Evolutionary conservation across 495 filamentous ascomycete species (phyloP).

Genomic region (Aspergillus funiculosus): DNA sequence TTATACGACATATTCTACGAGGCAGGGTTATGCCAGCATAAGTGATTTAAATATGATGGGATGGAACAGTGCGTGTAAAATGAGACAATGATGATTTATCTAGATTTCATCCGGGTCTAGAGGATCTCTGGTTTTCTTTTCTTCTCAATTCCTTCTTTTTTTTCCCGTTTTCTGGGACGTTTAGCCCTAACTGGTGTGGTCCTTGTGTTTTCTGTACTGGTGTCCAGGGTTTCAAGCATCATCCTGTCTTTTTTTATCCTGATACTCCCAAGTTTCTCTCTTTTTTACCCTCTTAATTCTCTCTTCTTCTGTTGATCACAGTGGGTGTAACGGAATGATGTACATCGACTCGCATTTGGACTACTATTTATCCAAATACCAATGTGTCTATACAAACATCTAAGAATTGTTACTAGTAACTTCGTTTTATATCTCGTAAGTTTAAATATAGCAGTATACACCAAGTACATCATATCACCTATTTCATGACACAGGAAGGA

Average conservation of each 20-base stretch:
- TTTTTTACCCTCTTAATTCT: background rate
- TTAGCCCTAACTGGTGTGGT: background rate
- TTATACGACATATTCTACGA: slow-evolving; percentile 18
- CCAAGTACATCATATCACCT: too few relatives aligned
- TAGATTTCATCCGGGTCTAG: background rate
- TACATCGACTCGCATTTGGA: slow-evolving; percentile 1
- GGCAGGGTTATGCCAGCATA: background rate
- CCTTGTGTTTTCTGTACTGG: background rate
- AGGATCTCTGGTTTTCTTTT: slow-evolving; percentile 1
- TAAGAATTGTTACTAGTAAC: too few relatives aligned
- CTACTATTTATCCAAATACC: background rate
- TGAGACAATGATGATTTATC: background rate
- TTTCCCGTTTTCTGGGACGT: too few relatives aligned
- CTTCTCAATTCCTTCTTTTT: slow-evolving; percentile 5
- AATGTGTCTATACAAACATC: too few relatives aligned
- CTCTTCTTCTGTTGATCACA: background rate
- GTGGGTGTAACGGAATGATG: too few relatives aligned
- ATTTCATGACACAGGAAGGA: too few relatives aligned
- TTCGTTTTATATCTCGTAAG: too few relatives aligned
- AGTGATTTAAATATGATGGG: background rate
- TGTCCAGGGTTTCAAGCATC: background rate
- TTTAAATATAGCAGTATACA: too few relatives aligned
- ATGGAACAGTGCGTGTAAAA: background rate
- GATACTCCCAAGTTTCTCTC: background rate
- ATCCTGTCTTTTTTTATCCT: background rate